phyloP scores from a whole-genome alignment of 306 rosid species.

The Glycine tomentella region DNA sequence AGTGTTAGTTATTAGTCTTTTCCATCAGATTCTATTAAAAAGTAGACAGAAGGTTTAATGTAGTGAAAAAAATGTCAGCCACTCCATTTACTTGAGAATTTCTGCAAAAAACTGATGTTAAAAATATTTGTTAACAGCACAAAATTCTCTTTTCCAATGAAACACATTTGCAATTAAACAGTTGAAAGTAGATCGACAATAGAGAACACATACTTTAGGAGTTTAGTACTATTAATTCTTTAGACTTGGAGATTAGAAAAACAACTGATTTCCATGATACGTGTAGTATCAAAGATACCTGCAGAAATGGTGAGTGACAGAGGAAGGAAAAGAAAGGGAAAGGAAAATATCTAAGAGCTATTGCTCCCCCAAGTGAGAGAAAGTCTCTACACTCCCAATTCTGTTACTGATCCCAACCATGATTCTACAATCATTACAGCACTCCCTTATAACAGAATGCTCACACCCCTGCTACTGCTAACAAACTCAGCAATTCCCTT shows the following conservation, averaged over 20 bases:
- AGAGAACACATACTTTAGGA: slow-evolving; percentile 18
- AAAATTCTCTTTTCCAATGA: slow-evolving; percentile 28
- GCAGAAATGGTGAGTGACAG: too few species aligned
- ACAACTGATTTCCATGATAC: not conserved
- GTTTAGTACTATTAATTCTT: slow-evolving; percentile 33
- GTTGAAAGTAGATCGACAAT: slow-evolving; percentile 14
- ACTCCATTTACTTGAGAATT: not conserved
- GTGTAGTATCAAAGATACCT: too few species aligned
- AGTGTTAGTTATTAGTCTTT: slow-evolving; percentile 22
- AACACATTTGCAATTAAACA: slow-evolving; percentile 1
- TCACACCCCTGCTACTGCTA: too few species aligned
- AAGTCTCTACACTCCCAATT: too few species aligned
- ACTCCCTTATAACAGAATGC: too few species aligned
- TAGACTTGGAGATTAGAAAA: slow-evolving; percentile 6
- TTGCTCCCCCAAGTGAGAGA: too few species aligned
- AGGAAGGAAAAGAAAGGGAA: too few species aligned
- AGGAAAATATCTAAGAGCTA: too few species aligned
- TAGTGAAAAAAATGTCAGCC: slow-evolving; percentile 29
- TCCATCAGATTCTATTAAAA: slow-evolving; percentile 30
- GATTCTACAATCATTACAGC: too few species aligned
- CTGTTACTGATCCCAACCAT: too few species aligned
- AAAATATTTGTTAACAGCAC: slow-evolving; percentile 30
- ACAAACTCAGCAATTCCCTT: too few species aligned
- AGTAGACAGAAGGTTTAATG: slow-evolving; percentile 10
- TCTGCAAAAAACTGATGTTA: not conserved